Evolutionary conservation across 1,284 basidiomycete species (phyloP).

Genomic region (Pascua guehoae): DNA sequence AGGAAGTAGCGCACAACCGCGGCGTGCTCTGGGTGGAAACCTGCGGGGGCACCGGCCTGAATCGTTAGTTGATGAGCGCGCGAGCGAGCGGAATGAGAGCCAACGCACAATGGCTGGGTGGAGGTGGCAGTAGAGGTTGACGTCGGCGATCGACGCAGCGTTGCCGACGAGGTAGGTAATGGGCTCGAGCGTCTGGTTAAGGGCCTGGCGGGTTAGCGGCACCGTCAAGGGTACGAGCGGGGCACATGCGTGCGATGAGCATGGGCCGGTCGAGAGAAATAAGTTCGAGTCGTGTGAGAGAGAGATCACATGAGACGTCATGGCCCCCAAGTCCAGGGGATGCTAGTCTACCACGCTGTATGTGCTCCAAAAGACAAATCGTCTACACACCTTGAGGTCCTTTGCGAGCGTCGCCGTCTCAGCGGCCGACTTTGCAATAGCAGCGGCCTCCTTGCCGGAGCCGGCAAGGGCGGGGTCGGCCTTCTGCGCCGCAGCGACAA

Average conservation of each 20-base stretch:
- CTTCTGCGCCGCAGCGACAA: slow-evolving; percentile 39
- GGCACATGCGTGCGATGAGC: too few species aligned
- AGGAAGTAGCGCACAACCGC: slow-evolving; percentile 88
- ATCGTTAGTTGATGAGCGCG: too few species aligned
- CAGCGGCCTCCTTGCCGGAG: slow-evolving; percentile 39
- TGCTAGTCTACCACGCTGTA: background rate
- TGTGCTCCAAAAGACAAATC: background rate
- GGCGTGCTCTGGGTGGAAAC: slow-evolving; percentile 70
- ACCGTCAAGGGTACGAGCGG: too few species aligned
- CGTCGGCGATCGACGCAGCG: slow-evolving; percentile 78
- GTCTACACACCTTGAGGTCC: slow-evolving; percentile 38
- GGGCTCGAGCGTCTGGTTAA: slow-evolving; percentile 68
- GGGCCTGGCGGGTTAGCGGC: slow-evolving; percentile 53
- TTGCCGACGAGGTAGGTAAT: slow-evolving; percentile 76
- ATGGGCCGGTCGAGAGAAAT: too few species aligned
- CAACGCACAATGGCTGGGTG: slow-evolving; percentile 69
- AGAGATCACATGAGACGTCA: too few species aligned
- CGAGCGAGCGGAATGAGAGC: background rate
- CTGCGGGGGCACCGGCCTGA: slow-evolving; percentile 43
- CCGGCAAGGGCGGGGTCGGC: slow-evolving; percentile 42
- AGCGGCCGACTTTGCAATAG: slow-evolving; percentile 32
- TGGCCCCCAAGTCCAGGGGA: background rate
- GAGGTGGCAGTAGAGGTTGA: slow-evolving; percentile 75
- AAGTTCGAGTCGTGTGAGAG: too few species aligned
- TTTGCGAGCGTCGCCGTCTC: slow-evolving; percentile 36